Evolutionary conservation across 2,329 filamentous ascomycete genomes (phyloP), one percentile per base, ranked within the genome.

Genomic region (Daldinia sp.): DNA sequence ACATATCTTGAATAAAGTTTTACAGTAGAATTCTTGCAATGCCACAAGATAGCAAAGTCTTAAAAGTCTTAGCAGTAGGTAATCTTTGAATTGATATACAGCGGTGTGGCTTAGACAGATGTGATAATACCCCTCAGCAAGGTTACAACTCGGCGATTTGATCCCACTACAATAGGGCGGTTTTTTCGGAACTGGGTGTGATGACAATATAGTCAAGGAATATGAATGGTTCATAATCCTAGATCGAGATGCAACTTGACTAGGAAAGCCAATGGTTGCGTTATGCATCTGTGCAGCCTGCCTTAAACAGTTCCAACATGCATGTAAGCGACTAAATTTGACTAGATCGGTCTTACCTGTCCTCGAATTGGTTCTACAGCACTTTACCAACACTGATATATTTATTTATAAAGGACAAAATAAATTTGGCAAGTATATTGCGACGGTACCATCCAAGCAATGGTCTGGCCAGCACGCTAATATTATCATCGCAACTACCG

Each of bases 281-380:
- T 60, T n/a, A 26, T 39, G 28, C 48, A 67, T 30, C 30, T 35
- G 53, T 60, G 44, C 30, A 65, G 70, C 65, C 59, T 68, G 42
- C 60, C 41, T 26, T 42, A 26, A 57, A 67, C 33, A 42, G 70
- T 60, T 58, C 70, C 68, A 70, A 72, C 55, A 46, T 70, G 55
- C 60, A 70, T 70, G 3, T 18, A 18, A n/a, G 15, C 7, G 30
- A 12, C 46, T 10, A 51, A 33, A 51, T 50, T 30, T 30, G 26
- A 4, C 15, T 15, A 30, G 5, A 33, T 33, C 12, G 13, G 46
- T 30, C 18, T 30, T 26, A 30, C 26, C 26, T 13, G 15, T 51
- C 26, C 26, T 18, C 26, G 15, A n/a, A 30, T 33, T 12, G 15
- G 7, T 30, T n/a, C 28, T 15, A 9, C 26, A 4, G 26, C 46